These are phyloP conservation scores for Diutina catenulata DNA, from an alignment of 1,139 yeast genomes.

Conservation along the genomic window DNA sequence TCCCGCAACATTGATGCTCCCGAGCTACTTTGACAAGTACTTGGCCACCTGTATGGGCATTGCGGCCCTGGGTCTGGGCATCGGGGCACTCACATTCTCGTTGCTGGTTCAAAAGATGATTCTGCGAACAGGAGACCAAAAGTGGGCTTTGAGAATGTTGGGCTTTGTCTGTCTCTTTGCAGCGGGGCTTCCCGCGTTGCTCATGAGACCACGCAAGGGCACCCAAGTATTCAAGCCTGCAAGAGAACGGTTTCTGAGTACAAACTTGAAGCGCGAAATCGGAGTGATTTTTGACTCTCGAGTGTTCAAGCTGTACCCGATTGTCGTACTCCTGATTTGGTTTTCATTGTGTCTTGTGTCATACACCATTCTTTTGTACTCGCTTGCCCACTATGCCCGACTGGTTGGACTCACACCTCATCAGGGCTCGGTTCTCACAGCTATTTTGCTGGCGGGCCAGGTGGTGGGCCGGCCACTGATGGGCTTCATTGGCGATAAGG, in stretches of 20 bases:
- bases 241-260: too few species aligned
- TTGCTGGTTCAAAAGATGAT: constrained; percentile 36
- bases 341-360: constrained; percentile 42
- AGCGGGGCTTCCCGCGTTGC: constrained; percentile 19
- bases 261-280: too few species aligned
- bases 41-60: constrained; percentile 50
- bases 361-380: constrained; percentile 47
- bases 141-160: constrained; percentile 57
- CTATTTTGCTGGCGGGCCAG: constrained; percentile 53
- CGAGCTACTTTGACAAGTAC: constrained; percentile 50
- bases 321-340: constrained; percentile 40
- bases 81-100: constrained; percentile 50
- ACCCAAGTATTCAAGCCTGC: too few species aligned
- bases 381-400: constrained; percentile 50
- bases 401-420: constrained; percentile 42
- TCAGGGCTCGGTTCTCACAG: constrained; percentile 51
- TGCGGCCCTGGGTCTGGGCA: constrained; percentile 47
- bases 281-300: constrained; percentile 17
- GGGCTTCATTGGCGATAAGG: constrained; percentile 45
- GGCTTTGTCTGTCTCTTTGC: constrained; percentile 37
- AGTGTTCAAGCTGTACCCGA: constrained; percentile 24
- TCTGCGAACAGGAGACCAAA: constrained; percentile 40
- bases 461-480: constrained; percentile 52
- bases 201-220: too few species aligned
- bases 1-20: constrained; percentile 27